Conservation (phyloP, 441 rosid species). For the Gossypium gossypioides region DNA sequence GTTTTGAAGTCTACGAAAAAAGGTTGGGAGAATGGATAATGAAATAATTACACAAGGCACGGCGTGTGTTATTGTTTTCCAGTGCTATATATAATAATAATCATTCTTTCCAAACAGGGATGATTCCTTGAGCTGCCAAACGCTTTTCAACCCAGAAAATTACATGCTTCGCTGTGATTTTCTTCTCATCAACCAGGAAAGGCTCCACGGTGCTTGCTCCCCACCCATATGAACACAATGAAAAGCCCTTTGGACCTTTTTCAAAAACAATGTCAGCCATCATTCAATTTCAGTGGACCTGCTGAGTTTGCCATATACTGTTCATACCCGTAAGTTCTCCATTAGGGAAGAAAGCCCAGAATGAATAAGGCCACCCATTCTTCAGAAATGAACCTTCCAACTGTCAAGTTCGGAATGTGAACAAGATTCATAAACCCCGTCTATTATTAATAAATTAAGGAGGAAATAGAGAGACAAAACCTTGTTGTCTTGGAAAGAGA, state of each 20-base stretch:
- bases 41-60: no score
- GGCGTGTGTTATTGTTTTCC: no score
- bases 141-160: constrained; percentile 91
- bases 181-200: constrained; percentile 79
- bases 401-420: constrained; percentile 19
- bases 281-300: neutral
- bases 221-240: constrained; percentile 61
- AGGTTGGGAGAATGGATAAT: no score
- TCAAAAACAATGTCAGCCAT: no score
- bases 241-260: constrained; percentile 73
- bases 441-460: neutral
- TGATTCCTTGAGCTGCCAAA: constrained; percentile 87
- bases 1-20: no score
- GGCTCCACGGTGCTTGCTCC: constrained; percentile 90
- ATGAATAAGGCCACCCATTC: constrained; percentile 42
- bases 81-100: neutral
- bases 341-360: constrained; percentile 84
- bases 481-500: constrained; percentile 64
- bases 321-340: constrained; percentile 55
- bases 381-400: constrained; percentile 68
- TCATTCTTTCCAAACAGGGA: constrained; percentile 68
- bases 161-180: constrained; percentile 54
- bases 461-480: constrained; percentile 19
- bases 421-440: neutral
- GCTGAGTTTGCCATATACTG: neutral